phyloP scores from a whole-genome alignment of 106 monocot genomes.

The Triglochin maritima region DNA sequence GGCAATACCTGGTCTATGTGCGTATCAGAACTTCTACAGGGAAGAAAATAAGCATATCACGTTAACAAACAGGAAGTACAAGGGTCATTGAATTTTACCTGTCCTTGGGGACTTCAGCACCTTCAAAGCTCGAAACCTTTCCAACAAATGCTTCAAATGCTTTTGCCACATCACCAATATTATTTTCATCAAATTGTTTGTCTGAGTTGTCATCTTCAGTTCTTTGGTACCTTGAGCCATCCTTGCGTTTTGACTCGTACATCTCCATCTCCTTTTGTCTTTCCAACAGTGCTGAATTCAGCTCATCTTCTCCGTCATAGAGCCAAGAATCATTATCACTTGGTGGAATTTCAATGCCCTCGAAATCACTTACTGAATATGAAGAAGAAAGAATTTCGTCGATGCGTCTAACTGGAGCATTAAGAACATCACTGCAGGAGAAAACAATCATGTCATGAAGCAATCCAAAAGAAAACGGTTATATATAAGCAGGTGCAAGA shows the following conservation, averaged over 20 bases:
- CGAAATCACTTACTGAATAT: conserved; percentile 45
- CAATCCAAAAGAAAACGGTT: background rate
- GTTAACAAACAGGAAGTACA: too few relatives aligned
- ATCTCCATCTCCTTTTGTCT: conserved; percentile 82
- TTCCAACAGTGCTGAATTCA: conserved; percentile 57
- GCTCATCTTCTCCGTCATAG: conserved; percentile 81
- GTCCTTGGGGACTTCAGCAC: conserved; percentile 78
- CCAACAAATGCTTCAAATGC: conserved; percentile 79
- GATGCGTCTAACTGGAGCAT: conserved; percentile 64
- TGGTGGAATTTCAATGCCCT: conserved; percentile 37
- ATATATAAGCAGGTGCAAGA: too few relatives aligned
- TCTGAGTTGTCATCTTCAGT: conserved; percentile 3
- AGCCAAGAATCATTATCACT: conserved; percentile 91
- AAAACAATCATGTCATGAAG: background rate
- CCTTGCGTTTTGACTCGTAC: conserved; percentile 38
- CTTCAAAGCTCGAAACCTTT: conserved; percentile 92
- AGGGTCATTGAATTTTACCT: conserved; percentile 24
- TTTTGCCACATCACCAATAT: conserved; percentile 62
- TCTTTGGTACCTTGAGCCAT: conserved; percentile 9
- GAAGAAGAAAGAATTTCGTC: conserved; percentile 72
- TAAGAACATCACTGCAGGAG: conserved; percentile 52
- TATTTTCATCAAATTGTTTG: conserved; percentile 33
- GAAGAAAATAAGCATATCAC: too few relatives aligned
- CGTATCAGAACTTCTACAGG: too few relatives aligned
- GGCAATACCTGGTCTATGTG: too few relatives aligned